phyloP scores from a whole-genome alignment of 768 basidiomycete genomes.

The Boletellus sp. region DNA sequence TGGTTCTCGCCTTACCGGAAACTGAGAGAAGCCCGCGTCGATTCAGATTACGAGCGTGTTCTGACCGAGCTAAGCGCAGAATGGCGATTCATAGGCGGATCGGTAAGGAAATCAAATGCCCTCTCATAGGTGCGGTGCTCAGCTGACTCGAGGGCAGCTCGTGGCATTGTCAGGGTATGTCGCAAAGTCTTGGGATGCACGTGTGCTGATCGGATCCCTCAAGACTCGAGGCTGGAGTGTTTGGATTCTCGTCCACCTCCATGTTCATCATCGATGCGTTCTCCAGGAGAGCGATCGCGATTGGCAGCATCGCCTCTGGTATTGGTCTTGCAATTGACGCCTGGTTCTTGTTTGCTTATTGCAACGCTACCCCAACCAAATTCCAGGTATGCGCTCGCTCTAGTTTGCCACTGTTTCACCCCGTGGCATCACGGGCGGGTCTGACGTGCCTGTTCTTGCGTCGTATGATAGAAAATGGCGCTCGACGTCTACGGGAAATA shows the following conservation, averaged over 20 bases:
- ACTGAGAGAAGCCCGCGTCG: slow-evolving; percentile 36
- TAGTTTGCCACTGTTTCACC: background rate
- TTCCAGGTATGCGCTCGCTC: slow-evolving; percentile 45
- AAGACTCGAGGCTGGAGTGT: slow-evolving; percentile 53
- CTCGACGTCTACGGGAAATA: slow-evolving; percentile 56
- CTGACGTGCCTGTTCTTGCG: background rate
- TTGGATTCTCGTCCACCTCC: slow-evolving; percentile 54
- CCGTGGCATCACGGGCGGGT: too few relatives aligned
- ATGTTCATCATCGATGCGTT: slow-evolving; percentile 47
- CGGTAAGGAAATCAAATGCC: slow-evolving; percentile 36
- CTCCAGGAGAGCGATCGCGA: slow-evolving; percentile 50
- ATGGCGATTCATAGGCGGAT: slow-evolving; percentile 64
- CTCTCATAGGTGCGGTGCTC: background rate
- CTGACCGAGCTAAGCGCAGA: slow-evolving; percentile 50
- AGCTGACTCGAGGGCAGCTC: slow-evolving; percentile 36
- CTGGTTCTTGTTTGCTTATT: slow-evolving; percentile 66
- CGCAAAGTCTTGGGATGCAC: background rate
- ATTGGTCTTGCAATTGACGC: slow-evolving; percentile 61
- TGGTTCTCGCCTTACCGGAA: slow-evolving; percentile 56
- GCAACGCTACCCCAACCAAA: slow-evolving; percentile 45
- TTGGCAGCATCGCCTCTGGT: slow-evolving; percentile 57
- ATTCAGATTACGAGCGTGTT: slow-evolving; percentile 51
- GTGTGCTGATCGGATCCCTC: slow-evolving; percentile 1
- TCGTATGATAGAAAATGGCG: slow-evolving; percentile 30
- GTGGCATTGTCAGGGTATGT: slow-evolving; percentile 58